Evolutionary conservation across 2,329 filamentous ascomycete species (phyloP).

Genomic region (Fusarium duplospermum): DNA sequence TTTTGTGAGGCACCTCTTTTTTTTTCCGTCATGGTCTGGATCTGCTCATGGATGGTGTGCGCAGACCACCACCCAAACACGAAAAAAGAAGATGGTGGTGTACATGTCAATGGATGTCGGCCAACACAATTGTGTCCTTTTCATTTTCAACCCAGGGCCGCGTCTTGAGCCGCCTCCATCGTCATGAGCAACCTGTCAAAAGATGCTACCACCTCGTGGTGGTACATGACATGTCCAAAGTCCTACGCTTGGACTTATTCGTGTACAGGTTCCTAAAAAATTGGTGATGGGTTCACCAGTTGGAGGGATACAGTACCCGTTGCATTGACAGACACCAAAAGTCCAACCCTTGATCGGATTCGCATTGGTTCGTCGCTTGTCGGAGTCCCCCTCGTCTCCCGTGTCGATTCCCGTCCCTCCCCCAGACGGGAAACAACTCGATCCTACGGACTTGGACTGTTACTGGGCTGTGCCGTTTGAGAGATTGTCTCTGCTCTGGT

Average conservation of each 20-base stretch:
- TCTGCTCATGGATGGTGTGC: constrained; percentile 5
- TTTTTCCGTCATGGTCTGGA: neutral
- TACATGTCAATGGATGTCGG: neutral
- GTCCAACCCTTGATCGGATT: neutral
- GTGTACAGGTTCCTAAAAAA: neutral
- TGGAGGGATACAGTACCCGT: neutral
- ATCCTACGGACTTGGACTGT: constrained; percentile 7
- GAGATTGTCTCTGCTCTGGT: neutral
- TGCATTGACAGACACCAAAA: neutral
- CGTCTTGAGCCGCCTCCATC: constrained; percentile 24
- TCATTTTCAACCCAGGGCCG: constrained; percentile 41
- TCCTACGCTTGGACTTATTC: constrained; percentile 21
- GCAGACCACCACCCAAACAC: neutral
- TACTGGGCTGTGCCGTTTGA: constrained; percentile 10
- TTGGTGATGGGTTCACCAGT: neutral
- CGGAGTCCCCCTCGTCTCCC: constrained; percentile 18
- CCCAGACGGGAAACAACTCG: neutral
- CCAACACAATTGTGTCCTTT: neutral
- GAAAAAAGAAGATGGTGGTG: constrained; percentile 15
- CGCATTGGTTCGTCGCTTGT: constrained; percentile 14
- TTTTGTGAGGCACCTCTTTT: neutral
- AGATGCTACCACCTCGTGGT: neutral
- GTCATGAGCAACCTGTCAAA: constrained; percentile 5
- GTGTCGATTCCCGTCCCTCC: constrained; percentile 30
- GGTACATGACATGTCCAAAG: constrained; percentile 14